These are phyloP conservation scores for Oryza brachyantha DNA, from an alignment of 176 grass and related monocot species.

Conservation along the genomic window DNA sequence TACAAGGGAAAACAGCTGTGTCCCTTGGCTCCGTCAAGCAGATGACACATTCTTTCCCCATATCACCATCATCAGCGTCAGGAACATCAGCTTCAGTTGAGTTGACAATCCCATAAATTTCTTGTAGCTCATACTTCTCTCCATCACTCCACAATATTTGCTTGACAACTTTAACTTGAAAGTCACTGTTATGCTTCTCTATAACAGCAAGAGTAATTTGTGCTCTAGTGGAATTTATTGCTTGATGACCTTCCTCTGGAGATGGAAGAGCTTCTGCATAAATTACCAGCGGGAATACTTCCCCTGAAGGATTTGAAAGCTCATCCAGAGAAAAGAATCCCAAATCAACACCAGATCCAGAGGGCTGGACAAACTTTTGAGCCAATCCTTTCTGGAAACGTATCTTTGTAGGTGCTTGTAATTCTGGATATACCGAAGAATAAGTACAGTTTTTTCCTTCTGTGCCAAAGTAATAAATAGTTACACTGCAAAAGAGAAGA, in stretches of 20 bases:
- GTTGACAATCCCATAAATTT: constrained; percentile 80
- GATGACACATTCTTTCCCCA: constrained; percentile 93
- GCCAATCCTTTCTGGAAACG: constrained; percentile 69
- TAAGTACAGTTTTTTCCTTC: constrained; percentile 69
- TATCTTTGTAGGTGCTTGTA: constrained; percentile 47
- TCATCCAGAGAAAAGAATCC: constrained; percentile 91
- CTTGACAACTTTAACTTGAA: constrained; percentile 86
- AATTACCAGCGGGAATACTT: constrained; percentile 71
- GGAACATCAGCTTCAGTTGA: constrained; percentile 48
- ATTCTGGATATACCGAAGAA: constrained; percentile 50
- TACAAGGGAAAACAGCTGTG: constrained; percentile 86
- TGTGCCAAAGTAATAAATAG: constrained; percentile 87
- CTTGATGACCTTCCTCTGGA: constrained; percentile 22
- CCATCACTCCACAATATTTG: constrained; percentile 83
- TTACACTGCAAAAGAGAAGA: constrained; percentile 49
- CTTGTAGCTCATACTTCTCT: constrained; percentile 76
- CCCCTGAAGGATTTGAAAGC: constrained; percentile 63
- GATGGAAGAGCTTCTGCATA: constrained; percentile 62
- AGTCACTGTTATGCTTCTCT: constrained; percentile 58
- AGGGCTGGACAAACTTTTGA: constrained; percentile 78
- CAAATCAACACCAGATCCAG: constrained; percentile 79
- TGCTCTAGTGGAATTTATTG: constrained; percentile 41
- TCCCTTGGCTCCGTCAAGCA: constrained; percentile 89
- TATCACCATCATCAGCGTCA: constrained; percentile 45
- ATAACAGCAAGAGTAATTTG: constrained; percentile 96